Evolutionary conservation across 805 yeast genomes (phyloP).

Genomic region (Zygosaccharomyces kombuchaensis): DNA sequence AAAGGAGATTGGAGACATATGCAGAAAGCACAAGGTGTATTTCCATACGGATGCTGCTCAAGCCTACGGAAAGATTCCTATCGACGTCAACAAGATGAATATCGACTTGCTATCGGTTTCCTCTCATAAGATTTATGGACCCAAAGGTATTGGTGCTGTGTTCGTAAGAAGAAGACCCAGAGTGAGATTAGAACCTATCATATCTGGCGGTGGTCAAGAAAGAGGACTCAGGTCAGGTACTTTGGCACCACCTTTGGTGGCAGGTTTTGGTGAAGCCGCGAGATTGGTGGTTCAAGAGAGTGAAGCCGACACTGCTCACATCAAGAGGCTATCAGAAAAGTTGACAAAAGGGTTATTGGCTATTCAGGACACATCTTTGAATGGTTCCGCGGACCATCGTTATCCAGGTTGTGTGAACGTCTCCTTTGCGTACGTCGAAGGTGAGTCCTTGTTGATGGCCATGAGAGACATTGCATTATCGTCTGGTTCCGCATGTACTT

Average conservation of each 20-base stretch:
- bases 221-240: slow-evolving; percentile 97
- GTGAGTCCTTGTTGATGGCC: slow-evolving; percentile 96
- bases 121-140: slow-evolving; percentile 96
- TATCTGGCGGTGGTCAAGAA: slow-evolving; percentile 98
- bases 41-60: slow-evolving; percentile 98
- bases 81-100: slow-evolving; percentile 90
- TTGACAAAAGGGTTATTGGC: slow-evolving; percentile 67
- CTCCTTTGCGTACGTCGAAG: slow-evolving; percentile 96
- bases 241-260: slow-evolving; percentile 90
- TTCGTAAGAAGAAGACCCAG: slow-evolving; percentile 97
- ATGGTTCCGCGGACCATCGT: slow-evolving; percentile 72
- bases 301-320: slow-evolving; percentile 68
- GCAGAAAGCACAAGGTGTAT: slow-evolving; percentile 82
- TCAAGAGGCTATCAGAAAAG: slow-evolving; percentile 65
- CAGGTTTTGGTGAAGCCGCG: slow-evolving; percentile 98
- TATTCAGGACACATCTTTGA: slow-evolving; percentile 83
- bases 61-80: slow-evolving; percentile 88
- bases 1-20: slow-evolving; percentile 85
- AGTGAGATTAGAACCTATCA: slow-evolving; percentile 90
- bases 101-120: slow-evolving; percentile 91
- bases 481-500: slow-evolving; percentile 97
- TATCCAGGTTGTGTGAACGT: slow-evolving; percentile 95
- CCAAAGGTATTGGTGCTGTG: slow-evolving; percentile 95
- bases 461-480: slow-evolving; percentile 93
- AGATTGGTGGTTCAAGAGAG: slow-evolving; percentile 71